These are phyloP conservation scores for Pichia sp. DNA, from an alignment of 1,139 yeast species.

Conservation along the genomic window DNA sequence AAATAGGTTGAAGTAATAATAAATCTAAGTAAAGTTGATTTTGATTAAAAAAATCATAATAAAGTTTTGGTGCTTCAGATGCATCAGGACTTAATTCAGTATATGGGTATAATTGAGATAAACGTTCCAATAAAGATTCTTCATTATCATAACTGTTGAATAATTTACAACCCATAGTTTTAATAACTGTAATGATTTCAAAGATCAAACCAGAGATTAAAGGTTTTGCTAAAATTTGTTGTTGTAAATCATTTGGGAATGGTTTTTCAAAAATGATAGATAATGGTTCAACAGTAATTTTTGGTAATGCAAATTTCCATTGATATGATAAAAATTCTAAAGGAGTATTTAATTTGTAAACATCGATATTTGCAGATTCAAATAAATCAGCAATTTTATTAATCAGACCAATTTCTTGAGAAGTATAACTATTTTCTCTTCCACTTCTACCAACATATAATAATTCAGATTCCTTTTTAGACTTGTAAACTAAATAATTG, in stretches of 20 bases:
- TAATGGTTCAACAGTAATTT: conserved; percentile 71
- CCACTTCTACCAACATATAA: conserved; percentile 32
- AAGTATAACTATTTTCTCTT: conserved; percentile 25
- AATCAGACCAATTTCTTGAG: conserved; percentile 26
- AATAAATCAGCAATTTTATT: conserved; percentile 31
- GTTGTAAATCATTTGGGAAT: conserved; percentile 49
- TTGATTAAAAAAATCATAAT: conserved; percentile 55
- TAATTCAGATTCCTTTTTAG: conserved; percentile 31
- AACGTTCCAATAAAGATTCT: conserved; percentile 46
- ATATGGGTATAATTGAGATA: conserved; percentile 44
- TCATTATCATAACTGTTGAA: conserved; percentile 64
- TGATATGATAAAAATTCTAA: conserved; percentile 65
- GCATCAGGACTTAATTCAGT: conserved; percentile 31
- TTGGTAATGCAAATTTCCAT: conserved; percentile 80
- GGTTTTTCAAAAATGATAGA: conserved; percentile 67
- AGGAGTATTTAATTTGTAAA: conserved; percentile 46
- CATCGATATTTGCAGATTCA: conserved; percentile 34
- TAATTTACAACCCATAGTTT: conserved; percentile 70
- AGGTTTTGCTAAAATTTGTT: conserved; percentile 78
- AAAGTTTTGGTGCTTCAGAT: conserved; percentile 46
- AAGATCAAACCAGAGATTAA: conserved; percentile 70
- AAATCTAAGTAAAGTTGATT: conserved; percentile 61
- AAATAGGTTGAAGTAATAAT: conserved; percentile 73
- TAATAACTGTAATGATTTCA: conserved; percentile 68
- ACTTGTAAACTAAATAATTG: conserved; percentile 30